Conservation (phyloP, 768 basidiomycete species). For the Dioszegia hungarica region DNA sequence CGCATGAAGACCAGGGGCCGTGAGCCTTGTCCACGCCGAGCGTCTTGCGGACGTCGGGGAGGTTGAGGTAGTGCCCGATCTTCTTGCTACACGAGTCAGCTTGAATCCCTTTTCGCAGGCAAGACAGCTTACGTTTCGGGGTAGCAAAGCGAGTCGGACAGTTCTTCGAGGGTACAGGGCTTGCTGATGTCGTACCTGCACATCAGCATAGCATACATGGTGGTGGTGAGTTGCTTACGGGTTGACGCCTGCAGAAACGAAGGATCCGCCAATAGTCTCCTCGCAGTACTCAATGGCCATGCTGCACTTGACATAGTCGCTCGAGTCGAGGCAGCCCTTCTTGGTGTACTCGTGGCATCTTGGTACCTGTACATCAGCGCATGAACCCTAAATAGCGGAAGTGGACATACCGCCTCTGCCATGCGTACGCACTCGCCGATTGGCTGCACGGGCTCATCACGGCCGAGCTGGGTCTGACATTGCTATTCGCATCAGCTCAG, state of each 20-base stretch:
- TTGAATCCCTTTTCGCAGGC: neutral
- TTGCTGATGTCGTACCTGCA: conserved; percentile 69
- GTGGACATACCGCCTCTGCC: conserved; percentile 38
- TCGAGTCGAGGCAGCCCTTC: conserved; percentile 61
- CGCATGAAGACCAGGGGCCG: conserved; percentile 61
- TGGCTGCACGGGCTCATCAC: conserved; percentile 29
- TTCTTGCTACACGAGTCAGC: conserved; percentile 34
- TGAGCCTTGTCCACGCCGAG: conserved; percentile 59
- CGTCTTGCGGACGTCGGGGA: conserved; percentile 54
- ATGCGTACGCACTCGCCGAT: conserved; percentile 41
- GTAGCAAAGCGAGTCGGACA: conserved; percentile 58
- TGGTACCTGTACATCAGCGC: conserved; percentile 53
- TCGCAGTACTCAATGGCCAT: conserved; percentile 67
- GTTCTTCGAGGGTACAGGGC: conserved; percentile 55
- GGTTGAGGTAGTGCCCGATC: conserved; percentile 62
- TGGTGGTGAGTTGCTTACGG: conserved; percentile 21
- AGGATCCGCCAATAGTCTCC: conserved; percentile 54
- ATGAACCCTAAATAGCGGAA: neutral
- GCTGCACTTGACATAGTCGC: conserved; percentile 64
- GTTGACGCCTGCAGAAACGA: conserved; percentile 51
- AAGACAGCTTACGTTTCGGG: conserved; percentile 52
- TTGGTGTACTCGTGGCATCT: conserved; percentile 61
- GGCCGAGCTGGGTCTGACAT: conserved; percentile 36
- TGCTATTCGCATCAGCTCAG: conserved; percentile 18
- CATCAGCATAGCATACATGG: conserved; percentile 18